Base-by-base conservation (phyloP, 257 asterid genomes). In the Salvia rosmarinus region DNA sequence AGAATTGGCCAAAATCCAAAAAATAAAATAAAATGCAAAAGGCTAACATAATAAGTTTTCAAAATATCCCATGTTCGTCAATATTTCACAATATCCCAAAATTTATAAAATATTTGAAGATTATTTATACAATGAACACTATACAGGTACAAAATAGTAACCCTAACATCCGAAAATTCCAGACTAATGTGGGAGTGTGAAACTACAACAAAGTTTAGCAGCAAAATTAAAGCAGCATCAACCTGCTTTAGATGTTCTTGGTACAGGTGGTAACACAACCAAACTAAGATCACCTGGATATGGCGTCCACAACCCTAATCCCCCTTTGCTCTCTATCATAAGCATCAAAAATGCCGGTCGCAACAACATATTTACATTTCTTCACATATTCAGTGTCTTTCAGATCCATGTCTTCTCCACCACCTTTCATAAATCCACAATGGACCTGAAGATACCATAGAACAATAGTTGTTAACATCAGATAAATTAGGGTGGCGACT, bases 271-370 rank as follows among this genome's bases (percentile, higher is more conserved):
- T 73, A 95, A 78, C 76, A 83, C 92, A 83, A 95, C 94, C 52
- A 46, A 78, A 77, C 82, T 88, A 47, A 95, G 89, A 71, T 91
- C 69, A 60, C 87, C 96, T 3, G 98, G 97, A 77, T 95, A 91
- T 71, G 96, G 95, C 30, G 84, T 85, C 99, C 98, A 95, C 78
- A 91, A 77, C 4, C 98, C 99, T 68, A 95, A 81, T 50, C 99
- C 99, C 69, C 98, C 99, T 74, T 86, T 85, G 72, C 88, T 88
- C 85, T 95, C 99, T 84, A 81, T 95, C 98, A 67, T 95, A 95
- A 44, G 95, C 96, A 78, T 95, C 98, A 82, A 95, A 95, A 74
- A 95, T 95, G 75, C 98, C 98, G 35, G 98, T 88, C 28, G 99
- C 99, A 69, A 95, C 98, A 72, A 95, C 92, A 80, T 90, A 92